Conservation (phyloP, 2,329 filamentous ascomycete genomes). For the Hymenoscyphus fructigenus region DNA sequence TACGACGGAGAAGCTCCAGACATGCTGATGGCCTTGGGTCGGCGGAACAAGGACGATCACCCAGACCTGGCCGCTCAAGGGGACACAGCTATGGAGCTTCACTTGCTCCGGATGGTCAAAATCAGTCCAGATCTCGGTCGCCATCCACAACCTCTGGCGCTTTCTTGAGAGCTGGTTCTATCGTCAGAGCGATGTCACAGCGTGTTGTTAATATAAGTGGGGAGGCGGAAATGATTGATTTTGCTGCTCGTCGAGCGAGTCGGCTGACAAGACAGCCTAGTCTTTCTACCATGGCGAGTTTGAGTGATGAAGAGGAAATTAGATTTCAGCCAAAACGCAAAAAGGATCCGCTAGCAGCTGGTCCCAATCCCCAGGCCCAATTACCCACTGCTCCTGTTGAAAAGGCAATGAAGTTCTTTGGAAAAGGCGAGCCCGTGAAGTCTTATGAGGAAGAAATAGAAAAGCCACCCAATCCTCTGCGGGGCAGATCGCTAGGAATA, state of each 20-base stretch:
- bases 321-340: slow-evolving; percentile 30
- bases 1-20: slow-evolving; percentile 43
- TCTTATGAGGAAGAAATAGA: slow-evolving; percentile 25
- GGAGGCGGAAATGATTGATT: slow-evolving; percentile 80
- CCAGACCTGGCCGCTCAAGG: slow-evolving; percentile 43
- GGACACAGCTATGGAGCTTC: slow-evolving; percentile 58
- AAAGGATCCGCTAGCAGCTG: slow-evolving; percentile 37
- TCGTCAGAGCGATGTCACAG: slow-evolving; percentile 86
- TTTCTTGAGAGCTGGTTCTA: slow-evolving; percentile 68
- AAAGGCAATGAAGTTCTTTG: slow-evolving; percentile 33
- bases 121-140: slow-evolving; percentile 48
- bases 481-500: slow-evolving; percentile 80
- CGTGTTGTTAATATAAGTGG: slow-evolving; percentile 97
- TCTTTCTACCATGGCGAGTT: slow-evolving; percentile 20
- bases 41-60: slow-evolving; percentile 55
- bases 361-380: slow-evolving; percentile 25
- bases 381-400: slow-evolving; percentile 33
- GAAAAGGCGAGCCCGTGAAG: slow-evolving; percentile 21
- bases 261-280: slow-evolving; percentile 16
- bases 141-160: slow-evolving; percentile 65
- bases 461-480: slow-evolving; percentile 71
- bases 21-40: slow-evolving; percentile 60
- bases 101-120: slow-evolving; percentile 49
- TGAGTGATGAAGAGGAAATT: slow-evolving; percentile 28
- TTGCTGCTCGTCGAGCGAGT: slow-evolving; percentile 43